Evolutionary conservation across 73 alveolate species (phyloP).

Genomic region (Halteria grandinella): DNA sequence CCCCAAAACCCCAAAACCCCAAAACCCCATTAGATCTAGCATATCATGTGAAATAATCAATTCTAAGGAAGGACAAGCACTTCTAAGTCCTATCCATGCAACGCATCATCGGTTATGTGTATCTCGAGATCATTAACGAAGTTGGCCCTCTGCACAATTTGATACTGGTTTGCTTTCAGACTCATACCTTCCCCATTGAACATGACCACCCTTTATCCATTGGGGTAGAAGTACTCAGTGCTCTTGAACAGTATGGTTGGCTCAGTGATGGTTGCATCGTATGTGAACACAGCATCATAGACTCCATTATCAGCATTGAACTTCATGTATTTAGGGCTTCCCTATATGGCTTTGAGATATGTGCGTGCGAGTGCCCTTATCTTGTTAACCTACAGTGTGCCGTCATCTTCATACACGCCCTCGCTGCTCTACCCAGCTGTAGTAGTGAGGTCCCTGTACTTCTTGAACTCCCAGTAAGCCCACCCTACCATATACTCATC

Average conservation of each 20-base stretch:
- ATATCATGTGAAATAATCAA: too few relatives aligned
- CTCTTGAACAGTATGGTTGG: constrained; percentile 68
- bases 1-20: too few relatives aligned
- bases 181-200: too few relatives aligned
- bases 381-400: constrained; percentile 75
- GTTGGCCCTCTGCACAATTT: too few relatives aligned
- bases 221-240: constrained; percentile 75
- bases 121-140: too few relatives aligned
- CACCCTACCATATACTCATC: constrained; percentile 75
- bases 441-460: constrained; percentile 86
- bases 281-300: constrained; percentile 64
- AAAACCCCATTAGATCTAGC: too few relatives aligned
- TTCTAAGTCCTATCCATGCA: too few relatives aligned
- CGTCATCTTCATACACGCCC: constrained; percentile 80
- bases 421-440: constrained; percentile 78
- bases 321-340: constrained; percentile 63
- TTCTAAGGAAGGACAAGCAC: too few relatives aligned
- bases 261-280: constrained; percentile 63
- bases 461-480: constrained; percentile 89
- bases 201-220: too few relatives aligned
- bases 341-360: constrained; percentile 76
- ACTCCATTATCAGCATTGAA: constrained; percentile 58
- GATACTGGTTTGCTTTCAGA: too few relatives aligned
- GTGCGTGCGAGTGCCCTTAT: constrained; percentile 78
- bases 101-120: too few relatives aligned